Evolutionary conservation across 1,284 basidiomycete genomes (phyloP), one percentile per base, ranked within the genome.

Genomic region (Rhizopogon parksii): DNA sequence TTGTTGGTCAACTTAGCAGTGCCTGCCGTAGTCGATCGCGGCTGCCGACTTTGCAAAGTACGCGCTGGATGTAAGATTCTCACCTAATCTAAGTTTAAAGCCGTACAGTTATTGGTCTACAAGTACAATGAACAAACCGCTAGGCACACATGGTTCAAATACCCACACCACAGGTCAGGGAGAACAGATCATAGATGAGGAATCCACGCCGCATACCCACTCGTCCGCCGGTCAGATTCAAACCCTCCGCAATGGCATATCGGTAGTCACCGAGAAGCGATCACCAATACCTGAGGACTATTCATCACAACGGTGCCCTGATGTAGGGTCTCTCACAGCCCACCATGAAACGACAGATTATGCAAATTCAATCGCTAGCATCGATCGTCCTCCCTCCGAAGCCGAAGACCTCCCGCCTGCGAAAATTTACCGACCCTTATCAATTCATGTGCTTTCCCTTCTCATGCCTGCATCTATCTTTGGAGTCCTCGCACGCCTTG

Each of bases 401-500:
- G 59, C 61, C 24, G 72, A 78, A 55, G 66, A 71, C 27, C 57
- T 76, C 4, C 69, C 71, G 1, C 61, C 69, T 7, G 58, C 72
- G 0, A 79, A 78, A 56, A 64, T 75, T 47, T 83, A 82, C 54
- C 69, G 65, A 38, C 83, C 87, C 0, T 71, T 82, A 38, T 84
- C 84, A 2, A 68, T 79, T 36, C 80, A 79, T 52, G 79, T 90
- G 49, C 58, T 89, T 40, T 78, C 82, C 6, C 78, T 87, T 9
- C 77, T 95, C 35, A 83, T 87, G 60, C 84, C 89, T 4, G 79
- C 81, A 6, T 83, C 88, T 17, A 80, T 92, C 52, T 73, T 94
- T 36, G 91, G 91, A n/a, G 75, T 81, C 8, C 79, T 95, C 15
- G 80, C 84, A 12, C 76, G 91, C 24, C 70, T 94, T 1, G 91